Evolutionary conservation across 106 monocot species (phyloP).

Genomic region (Triglochin maritima): DNA sequence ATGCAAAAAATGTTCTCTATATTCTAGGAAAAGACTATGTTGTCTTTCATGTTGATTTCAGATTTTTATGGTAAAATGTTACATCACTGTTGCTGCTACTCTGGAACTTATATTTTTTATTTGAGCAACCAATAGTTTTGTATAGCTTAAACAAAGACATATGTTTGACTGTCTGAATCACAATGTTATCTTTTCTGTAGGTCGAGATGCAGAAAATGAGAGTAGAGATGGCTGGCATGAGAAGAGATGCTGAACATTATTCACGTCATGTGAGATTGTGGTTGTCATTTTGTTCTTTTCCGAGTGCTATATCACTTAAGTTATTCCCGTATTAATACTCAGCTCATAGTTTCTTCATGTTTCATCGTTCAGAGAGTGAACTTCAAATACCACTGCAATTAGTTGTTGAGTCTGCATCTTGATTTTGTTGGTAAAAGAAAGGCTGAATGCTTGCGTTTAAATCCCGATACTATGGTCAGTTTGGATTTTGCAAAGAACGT

Average conservation of each 20-base stretch:
- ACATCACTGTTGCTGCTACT: neutral
- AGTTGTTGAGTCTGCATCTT: no score
- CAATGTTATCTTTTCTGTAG: conserved; percentile 8
- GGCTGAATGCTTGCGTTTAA: no score
- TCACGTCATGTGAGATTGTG: conserved; percentile 59
- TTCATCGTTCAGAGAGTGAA: no score
- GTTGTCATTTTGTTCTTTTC: conserved; percentile 1
- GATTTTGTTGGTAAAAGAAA: no score
- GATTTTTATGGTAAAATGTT: neutral
- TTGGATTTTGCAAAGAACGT: no score
- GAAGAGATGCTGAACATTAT: conserved; percentile 96
- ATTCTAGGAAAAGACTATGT: neutral
- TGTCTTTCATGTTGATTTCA: neutral
- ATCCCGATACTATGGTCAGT: no score
- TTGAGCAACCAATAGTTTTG: neutral
- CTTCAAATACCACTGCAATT: no score
- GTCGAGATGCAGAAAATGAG: conserved; percentile 95
- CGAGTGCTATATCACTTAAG: neutral
- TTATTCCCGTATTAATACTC: neutral
- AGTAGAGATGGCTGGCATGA: conserved; percentile 99
- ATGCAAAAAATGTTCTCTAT: neutral
- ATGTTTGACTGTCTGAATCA: neutral
- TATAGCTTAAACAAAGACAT: no score
- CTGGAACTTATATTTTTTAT: neutral
- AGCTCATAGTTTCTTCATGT: neutral